Base-by-base conservation (phyloP, 306 rosid genomes). In the Acmispon strigosus region DNA sequence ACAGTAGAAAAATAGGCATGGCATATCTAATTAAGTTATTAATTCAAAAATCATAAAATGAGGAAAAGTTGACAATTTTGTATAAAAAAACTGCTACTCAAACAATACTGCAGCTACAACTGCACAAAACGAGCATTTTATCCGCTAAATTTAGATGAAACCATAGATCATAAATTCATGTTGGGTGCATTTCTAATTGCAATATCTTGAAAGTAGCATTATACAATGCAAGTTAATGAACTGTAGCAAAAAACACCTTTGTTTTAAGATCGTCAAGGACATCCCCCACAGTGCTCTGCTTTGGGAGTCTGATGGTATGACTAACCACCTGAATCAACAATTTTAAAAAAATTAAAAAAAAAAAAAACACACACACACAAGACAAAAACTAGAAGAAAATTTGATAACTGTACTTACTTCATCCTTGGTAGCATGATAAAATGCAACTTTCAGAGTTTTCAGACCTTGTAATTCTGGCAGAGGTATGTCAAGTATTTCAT, bases 381-480 rank as follows among this genome's bases (percentile, higher is more conserved):
- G 22, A 67, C 34, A 29, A 75, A 66, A 66, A 59, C 20, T 11
- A 17, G 22, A 62, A 17, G 45, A 58, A 66, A 67, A 76, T 74
- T 62, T 57, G 8, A 51, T 22, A 19, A 34, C 42, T 39, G 45
- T 75, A 86, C 94, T 89, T 79, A 92, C 94, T 76, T 92, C 96
- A 76, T 92, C 98, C 77, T 84, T 83, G 18, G 89, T 92, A 47
- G 96, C 96, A 81, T 84, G 89, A 80, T 89, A 91, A 78, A 89
- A 92, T 56, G 96, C 90, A 10, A 92, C 95, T 82, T 92, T 92
- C 77, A 92, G 88, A 47, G 94, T 92, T 83, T 89, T 92, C 80
- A 92, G 71, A 54, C 92, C 96, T 89, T 92, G 96, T 62, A 92
- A 83, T 81, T 89, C 96, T 71, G 98, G 96, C 76, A 92, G 86